Base-by-base conservation (phyloP, 495 filamentous ascomycete genomes). In the Ramalina intermedia region DNA sequence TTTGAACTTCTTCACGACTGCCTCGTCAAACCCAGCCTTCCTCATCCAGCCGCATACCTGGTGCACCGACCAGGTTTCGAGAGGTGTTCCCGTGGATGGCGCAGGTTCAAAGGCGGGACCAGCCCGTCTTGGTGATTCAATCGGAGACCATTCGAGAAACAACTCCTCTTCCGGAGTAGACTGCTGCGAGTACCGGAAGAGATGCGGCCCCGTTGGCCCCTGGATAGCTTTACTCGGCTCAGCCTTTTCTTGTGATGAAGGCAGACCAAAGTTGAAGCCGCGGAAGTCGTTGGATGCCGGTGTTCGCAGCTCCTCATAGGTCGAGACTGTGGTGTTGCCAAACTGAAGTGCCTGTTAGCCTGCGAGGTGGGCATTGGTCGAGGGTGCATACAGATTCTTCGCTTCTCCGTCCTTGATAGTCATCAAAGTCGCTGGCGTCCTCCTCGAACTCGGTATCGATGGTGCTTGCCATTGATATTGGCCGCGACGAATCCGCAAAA, bases 31-130 rank as follows among this genome's bases (percentile, higher is more conserved):
- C 6, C 82, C 81, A 1, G 71, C 66, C 41, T 74, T 77, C 21
- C 74, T 70, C 82, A 96, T 83, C 84, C 86, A 94, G 24, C 69
- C 63, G 6, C 78, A 85, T 37, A 96, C 91, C 54, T 94, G 77
- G 47, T 74, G 71, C 4, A 85, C 74, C 14, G 73, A 67, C 87
- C 87, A 94, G 14, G 56, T 53, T 18, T 69, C 60, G 42, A 89
- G 55, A 47, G 64, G 36, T 36, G 66, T 59, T 24, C 63, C 57
- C 16, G 49, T 60, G 6, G 58, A 51, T 37, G 70, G 70, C 5
- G 66, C 67, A 23, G 66, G 65, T 9, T 60, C 63, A 12, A 61
- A 58, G 33, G 40, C 54, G 53, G 36, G 39, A 18, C 54, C 54
- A 53, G 53, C 53, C 35, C 54, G 46, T 35, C 18, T 47, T 16